Conservation (phyloP, 106 monocot species). For the Dactylorhiza incarnata region DNA sequence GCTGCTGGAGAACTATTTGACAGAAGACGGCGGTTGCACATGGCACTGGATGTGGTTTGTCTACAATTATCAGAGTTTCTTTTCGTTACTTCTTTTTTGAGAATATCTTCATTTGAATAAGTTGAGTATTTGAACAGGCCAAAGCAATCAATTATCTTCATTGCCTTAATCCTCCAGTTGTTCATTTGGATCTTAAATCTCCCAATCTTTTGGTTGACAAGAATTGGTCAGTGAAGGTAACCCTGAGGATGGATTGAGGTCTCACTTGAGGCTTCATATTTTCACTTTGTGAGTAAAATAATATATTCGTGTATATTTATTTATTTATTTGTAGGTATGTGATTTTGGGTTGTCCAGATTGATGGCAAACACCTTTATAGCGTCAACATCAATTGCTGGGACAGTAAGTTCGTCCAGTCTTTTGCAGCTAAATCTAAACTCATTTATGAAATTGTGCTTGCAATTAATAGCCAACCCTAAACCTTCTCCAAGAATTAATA, state of each 20-base stretch:
- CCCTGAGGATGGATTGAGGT: background rate
- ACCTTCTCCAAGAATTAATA: no score
- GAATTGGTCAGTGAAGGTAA: conserved; percentile 83
- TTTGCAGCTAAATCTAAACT: background rate
- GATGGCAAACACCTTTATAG: conserved; percentile 76
- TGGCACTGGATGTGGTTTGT: conserved; percentile 80
- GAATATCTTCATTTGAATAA: background rate
- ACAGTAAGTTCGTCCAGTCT: conserved; percentile 42
- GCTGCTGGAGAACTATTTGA: conserved; percentile 56
- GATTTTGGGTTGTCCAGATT: conserved; percentile 86
- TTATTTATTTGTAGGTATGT: conserved; percentile 37
- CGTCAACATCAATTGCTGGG: conserved; percentile 72
- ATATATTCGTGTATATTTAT: background rate
- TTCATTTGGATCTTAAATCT: conserved; percentile 81
- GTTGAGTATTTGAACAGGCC: conserved; percentile 28
- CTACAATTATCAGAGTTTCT: background rate
- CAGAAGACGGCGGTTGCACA: conserved; percentile 46
- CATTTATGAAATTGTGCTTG: background rate
- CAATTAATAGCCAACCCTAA: no score
- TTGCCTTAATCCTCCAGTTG: conserved; percentile 67
- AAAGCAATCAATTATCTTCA: conserved; percentile 85
- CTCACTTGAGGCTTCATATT: background rate
- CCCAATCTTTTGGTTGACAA: conserved; percentile 82
- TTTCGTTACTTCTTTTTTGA: background rate
- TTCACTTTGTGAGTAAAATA: background rate